A percentile compares a stretch with the other conserved stretches of the same genome.
Evolutionary conservation across 2,329 filamentous ascomycete species (phyloP).

Genomic region (Monilinia fructigena): DNA sequence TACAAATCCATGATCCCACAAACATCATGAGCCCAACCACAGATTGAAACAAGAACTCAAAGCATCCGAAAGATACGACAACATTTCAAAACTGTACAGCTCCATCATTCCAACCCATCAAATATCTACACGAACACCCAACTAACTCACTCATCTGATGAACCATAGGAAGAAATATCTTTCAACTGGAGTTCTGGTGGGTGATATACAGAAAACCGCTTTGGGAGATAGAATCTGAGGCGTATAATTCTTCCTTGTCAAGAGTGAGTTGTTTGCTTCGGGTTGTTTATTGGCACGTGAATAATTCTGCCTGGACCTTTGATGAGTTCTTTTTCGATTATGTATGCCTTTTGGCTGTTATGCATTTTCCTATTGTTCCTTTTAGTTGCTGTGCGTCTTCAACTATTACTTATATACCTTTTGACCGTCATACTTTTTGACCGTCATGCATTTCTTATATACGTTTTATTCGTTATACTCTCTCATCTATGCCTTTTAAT

Average conservation of each 20-base stretch:
- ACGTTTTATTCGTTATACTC: neutral
- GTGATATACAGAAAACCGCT: conserved; percentile 52
- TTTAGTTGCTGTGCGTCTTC: too few relatives aligned
- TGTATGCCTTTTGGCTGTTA: too few relatives aligned
- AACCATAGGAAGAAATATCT: conserved; percentile 34
- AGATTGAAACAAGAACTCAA: conserved; percentile 37
- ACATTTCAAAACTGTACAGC: conserved; percentile 61
- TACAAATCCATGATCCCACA: too few relatives aligned
- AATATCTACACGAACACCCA: too few relatives aligned
- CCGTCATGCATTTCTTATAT: too few relatives aligned
- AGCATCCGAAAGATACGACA: conserved; percentile 56
- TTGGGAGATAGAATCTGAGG: conserved; percentile 63
- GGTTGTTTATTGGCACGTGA: conserved; percentile 9
- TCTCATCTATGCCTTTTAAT: neutral
- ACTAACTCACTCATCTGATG: neutral
- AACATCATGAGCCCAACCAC: conserved; percentile 30
- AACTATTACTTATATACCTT: too few relatives aligned
- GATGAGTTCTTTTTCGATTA: too few relatives aligned
- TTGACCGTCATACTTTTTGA: too few relatives aligned
- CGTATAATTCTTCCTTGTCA: conserved; percentile 57
- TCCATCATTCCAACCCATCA: neutral
- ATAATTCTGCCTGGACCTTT: neutral
- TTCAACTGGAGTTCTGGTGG: conserved; percentile 43
- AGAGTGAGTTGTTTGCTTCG: conserved; percentile 48
- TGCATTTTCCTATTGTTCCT: too few relatives aligned